Base-by-base conservation (phyloP, 352 stramenopile species). In the Globisporangium parvum region DNA sequence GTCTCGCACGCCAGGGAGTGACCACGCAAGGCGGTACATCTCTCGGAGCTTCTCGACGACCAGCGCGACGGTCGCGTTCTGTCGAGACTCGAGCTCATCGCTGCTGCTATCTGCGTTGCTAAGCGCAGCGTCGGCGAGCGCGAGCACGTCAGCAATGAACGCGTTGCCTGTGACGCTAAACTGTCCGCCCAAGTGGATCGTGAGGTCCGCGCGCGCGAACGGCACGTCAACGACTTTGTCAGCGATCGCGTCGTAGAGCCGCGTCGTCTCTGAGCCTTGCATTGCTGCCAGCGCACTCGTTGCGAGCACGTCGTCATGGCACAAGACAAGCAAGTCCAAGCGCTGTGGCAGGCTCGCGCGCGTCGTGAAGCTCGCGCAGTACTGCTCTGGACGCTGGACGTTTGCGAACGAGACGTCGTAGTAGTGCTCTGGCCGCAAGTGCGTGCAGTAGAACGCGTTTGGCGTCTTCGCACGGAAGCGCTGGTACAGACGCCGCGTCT, bases 381-480 rank as follows among this genome's bases (percentile, higher is more conserved):
- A 75, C 18, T 60, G 41, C 3, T 71, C 47, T 15, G 72, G 23
- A 8, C 67, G 35, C 21, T 85, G 66, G 24, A 93, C 71, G 37
- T 73, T 79, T 20, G 50, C 50, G 45, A 84, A 80, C n/a, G 48
- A 56, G 3, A 89, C 57, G 15, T 68, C 63, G 47, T 90, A 93
- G 39, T 74, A 75, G 31, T 87, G 75, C 10, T 78, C 79, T 0
- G 79, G 48, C 1, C 68, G 58, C 42, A 93, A 54, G n/a, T 82
- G 75, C 33, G 80, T 76, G 11, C 87, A 64, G 47, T 75, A 75
- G 54, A 93, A 93, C 9, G 77, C 73, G 20, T 82, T 73, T 0
- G 80, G 77, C 45, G 66, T 66, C 18, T 64, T 45, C 2, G 66
- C 64, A 12, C 69, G 42, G 41, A 92, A 83, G 2, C 73, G 67